A percentile compares a stretch with the other conserved stretches of the same genome.
Conservation (phyloP, 2,329 filamentous ascomycete genomes). For the Phyllosticta citriasiana region DNA sequence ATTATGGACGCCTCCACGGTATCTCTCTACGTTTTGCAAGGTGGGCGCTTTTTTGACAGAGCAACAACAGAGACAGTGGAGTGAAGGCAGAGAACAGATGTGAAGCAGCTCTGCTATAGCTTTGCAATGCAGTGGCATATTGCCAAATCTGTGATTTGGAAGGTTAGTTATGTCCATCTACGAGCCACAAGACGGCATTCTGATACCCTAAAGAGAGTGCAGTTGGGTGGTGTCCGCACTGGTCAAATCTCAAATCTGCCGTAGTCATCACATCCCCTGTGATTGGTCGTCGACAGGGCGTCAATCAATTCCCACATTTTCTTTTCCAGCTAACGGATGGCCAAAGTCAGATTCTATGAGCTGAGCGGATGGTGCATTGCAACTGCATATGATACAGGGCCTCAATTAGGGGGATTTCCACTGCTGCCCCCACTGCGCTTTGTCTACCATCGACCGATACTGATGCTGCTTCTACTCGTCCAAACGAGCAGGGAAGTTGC, state of each 20-base stretch:
- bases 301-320: not conserved
- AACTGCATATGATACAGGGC: not conserved
- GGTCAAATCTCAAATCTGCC: not conserved
- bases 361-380: not conserved
- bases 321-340: not conserved
- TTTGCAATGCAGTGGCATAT: too few species aligned
- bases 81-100: too few species aligned
- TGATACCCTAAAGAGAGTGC: too few species aligned
- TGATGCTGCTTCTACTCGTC: slow-evolving; percentile 11
- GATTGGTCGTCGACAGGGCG: not conserved
- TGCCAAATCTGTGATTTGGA: too few species aligned
- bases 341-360: not conserved
- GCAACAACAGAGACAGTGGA: too few species aligned
- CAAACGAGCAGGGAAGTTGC: slow-evolving; percentile 13
- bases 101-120: too few species aligned
- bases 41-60: too few species aligned
- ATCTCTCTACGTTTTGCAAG: too few species aligned
- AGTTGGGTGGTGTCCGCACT: not conserved
- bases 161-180: too few species aligned
- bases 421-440: not conserved
- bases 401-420: not conserved
- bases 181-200: too few species aligned
- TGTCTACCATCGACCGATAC: slow-evolving; percentile 2
- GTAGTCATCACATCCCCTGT: not conserved
- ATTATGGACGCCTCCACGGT: too few species aligned